phyloP scores from a whole-genome alignment of 2,329 filamentous ascomycete genomes.

The Ophiostoma piceae region DNA sequence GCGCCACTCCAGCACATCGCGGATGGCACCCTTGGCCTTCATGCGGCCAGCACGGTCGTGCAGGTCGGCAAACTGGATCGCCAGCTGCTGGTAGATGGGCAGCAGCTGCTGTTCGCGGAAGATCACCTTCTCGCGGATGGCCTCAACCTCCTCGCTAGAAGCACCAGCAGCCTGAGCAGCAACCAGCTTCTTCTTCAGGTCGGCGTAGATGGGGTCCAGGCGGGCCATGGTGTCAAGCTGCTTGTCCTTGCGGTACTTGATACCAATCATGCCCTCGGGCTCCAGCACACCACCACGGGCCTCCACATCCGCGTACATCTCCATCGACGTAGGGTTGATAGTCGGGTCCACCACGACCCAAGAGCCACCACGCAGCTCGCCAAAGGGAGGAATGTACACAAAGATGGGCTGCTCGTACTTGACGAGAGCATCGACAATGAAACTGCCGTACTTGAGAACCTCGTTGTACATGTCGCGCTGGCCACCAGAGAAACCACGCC shows the following conservation, averaged over 20 bases:
- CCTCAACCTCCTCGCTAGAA: conserved; percentile 65
- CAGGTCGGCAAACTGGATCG: conserved; percentile 93
- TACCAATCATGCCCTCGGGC: conserved; percentile 95
- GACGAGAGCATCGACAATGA: conserved; percentile 96
- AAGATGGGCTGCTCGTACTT: conserved; percentile 99
- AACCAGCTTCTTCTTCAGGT: conserved; percentile 72
- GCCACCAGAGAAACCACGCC: conserved; percentile 99
- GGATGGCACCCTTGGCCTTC: conserved; percentile 95
- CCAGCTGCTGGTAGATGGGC: conserved; percentile 90
- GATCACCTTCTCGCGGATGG: conserved; percentile 78
- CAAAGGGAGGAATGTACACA: conserved; percentile 95
- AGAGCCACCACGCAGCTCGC: conserved; percentile 95
- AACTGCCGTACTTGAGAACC: conserved; percentile 98
- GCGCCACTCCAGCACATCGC: conserved; percentile 75
- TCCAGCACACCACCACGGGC: conserved; percentile 94
- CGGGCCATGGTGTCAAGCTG: conserved; percentile 97
- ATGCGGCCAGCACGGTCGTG: conserved; percentile 96
- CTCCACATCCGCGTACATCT: conserved; percentile 98
- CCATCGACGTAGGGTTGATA: conserved; percentile 94
- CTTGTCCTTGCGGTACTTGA: conserved; percentile 97
- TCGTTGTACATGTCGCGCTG: conserved; percentile 99
- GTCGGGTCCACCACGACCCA: conserved; percentile 99
- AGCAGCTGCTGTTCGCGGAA: conserved; percentile 82
- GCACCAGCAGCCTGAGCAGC: conserved; percentile 53
- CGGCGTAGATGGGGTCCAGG: conserved; percentile 75